phyloP scores from a whole-genome alignment of 2,329 filamentous ascomycete genomes.

The Claviceps sp. region DNA sequence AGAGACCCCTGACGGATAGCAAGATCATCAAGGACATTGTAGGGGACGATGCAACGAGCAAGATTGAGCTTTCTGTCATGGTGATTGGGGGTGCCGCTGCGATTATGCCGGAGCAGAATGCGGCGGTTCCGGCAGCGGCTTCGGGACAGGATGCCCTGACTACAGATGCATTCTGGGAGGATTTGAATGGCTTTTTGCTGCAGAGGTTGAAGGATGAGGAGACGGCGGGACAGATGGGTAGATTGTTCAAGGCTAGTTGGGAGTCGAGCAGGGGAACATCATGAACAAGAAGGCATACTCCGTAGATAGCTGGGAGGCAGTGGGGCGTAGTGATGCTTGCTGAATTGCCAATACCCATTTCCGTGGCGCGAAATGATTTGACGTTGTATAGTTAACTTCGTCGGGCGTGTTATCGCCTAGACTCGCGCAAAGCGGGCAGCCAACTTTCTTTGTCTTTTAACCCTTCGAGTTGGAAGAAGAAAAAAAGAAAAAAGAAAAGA shows the following conservation, averaged over 20 bases:
- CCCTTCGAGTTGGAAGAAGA: background rate
- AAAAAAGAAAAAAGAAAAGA: conserved; percentile 3
- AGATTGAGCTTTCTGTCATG: conserved; percentile 75
- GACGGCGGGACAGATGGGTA: conserved; percentile 49
- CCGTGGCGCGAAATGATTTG: background rate
- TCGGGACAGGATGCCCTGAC: conserved; percentile 49
- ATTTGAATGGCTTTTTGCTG: conserved; percentile 67
- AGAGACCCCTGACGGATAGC: conserved; percentile 69
- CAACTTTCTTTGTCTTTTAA: background rate
- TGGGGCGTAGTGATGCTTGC: background rate
- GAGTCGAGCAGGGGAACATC: conserved; percentile 28
- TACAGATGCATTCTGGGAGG: conserved; percentile 71
- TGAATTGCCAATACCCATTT: background rate
- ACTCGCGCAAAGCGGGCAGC: background rate
- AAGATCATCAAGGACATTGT: conserved; percentile 67
- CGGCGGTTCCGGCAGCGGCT: conserved; percentile 13
- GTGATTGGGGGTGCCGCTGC: conserved; percentile 57
- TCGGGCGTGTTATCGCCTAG: background rate
- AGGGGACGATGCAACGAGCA: conserved; percentile 27
- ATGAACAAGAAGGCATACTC: conserved; percentile 5
- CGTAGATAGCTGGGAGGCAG: no score
- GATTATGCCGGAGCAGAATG: conserved; percentile 26
- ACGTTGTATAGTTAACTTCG: background rate
- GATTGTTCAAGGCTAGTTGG: conserved; percentile 61
- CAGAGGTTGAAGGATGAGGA: conserved; percentile 63